Evolutionary conservation across 2,329 filamentous ascomycete genomes (phyloP).

Genomic region (Karstenula rhodostoma): DNA sequence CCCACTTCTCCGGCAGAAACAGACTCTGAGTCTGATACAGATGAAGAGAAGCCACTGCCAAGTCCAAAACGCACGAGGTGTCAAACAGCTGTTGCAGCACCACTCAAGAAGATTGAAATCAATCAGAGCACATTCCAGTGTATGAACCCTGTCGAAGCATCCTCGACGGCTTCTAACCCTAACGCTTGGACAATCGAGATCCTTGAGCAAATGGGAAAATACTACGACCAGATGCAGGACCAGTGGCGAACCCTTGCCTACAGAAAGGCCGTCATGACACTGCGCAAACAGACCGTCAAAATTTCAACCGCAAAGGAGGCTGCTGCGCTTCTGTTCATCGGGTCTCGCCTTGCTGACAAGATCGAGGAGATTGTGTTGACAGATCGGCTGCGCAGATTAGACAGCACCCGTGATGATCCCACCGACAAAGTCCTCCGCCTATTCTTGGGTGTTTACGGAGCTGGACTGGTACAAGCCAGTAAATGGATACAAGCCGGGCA

Average conservation of each 20-base stretch:
- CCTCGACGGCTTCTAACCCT: constrained; percentile 63
- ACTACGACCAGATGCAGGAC: constrained; percentile 79
- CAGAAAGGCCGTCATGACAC: constrained; percentile 75
- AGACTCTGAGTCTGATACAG: constrained; percentile 29
- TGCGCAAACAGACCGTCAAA: constrained; percentile 70
- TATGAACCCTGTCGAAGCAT: constrained; percentile 64
- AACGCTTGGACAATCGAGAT: constrained; percentile 80
- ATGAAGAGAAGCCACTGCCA: constrained; percentile 35
- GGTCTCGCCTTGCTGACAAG: constrained; percentile 77
- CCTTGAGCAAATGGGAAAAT: constrained; percentile 78
- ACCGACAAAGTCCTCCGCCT: constrained; percentile 69
- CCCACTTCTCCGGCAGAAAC: constrained; percentile 35
- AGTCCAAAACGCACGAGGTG: constrained; percentile 22
- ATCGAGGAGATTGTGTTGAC: constrained; percentile 89
- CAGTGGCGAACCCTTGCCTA: constrained; percentile 80
- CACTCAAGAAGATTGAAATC: constrained; percentile 28
- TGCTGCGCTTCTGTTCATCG: constrained; percentile 71
- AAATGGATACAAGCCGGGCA: constrained; percentile 81
- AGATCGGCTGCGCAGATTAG: constrained; percentile 73
- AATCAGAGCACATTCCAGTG: constrained; percentile 61
- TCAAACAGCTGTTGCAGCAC: constrained; percentile 15
- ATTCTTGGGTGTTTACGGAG: constrained; percentile 83
- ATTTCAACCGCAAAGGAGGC: constrained; percentile 77
- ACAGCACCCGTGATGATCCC: constrained; percentile 73
- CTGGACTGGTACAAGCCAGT: constrained; percentile 73